Conservation (phyloP, 2,329 filamentous ascomycete genomes). For the Beauveria australis region DNA sequence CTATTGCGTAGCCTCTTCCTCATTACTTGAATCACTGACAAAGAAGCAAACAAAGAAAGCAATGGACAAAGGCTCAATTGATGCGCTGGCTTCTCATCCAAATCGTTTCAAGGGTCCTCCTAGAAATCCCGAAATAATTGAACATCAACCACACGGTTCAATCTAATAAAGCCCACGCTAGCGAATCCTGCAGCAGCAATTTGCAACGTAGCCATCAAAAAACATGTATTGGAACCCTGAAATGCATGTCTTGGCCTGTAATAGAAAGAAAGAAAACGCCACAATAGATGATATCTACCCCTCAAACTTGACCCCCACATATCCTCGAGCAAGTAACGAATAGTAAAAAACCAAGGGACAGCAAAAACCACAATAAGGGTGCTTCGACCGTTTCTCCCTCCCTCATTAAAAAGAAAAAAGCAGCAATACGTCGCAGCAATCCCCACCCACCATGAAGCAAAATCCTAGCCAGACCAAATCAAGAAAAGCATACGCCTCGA, state of each 20-base stretch:
- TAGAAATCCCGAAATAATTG: not conserved
- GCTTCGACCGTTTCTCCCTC: not conserved
- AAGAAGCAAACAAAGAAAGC: not conserved
- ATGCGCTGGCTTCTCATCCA: not conserved
- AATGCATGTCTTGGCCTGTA: not conserved
- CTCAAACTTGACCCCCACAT: not conserved
- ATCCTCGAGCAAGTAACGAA: not conserved
- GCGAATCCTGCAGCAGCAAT: not conserved
- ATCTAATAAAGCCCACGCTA: not conserved
- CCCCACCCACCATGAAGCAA: not conserved
- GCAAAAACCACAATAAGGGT: not conserved
- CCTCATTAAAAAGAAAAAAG: constrained; percentile 3
- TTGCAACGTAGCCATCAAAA: constrained; percentile 8
- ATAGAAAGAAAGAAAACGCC: constrained; percentile 3
- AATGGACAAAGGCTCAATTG: not conserved
- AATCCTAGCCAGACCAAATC: not conserved
- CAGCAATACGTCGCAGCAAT: not conserved
- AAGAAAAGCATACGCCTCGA: not conserved
- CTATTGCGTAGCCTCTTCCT: not conserved
- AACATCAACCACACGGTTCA: not conserved
- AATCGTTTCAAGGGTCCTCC: not conserved
- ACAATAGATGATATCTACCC: constrained; percentile 6
- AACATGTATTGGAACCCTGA: not conserved
- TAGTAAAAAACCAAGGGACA: not conserved
- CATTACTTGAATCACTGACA: not conserved